Conservation (phyloP, 208 protist species). For the Crithidia fasciculata region DNA sequence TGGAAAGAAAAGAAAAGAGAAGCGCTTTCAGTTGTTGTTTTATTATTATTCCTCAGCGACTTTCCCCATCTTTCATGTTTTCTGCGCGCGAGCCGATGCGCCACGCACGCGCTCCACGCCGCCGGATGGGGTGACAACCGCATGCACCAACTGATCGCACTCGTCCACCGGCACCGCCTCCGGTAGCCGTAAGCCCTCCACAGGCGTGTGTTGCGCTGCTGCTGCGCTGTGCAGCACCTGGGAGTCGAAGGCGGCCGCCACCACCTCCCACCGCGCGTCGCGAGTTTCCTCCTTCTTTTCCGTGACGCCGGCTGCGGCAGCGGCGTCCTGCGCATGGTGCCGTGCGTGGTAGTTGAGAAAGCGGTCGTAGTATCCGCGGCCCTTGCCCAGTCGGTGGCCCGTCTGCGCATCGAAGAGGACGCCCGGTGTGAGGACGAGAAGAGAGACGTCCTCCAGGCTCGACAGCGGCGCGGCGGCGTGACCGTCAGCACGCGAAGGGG, state of each 20-base stretch:
- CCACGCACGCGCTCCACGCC: conserved; percentile 17
- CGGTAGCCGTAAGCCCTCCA: neutral
- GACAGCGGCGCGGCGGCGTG: neutral
- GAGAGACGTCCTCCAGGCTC: conserved; percentile 20
- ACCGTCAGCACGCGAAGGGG: no score
- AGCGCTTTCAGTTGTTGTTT: no score
- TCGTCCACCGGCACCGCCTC: conserved; percentile 18
- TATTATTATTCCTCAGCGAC: no score
- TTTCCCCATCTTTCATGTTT: no score
- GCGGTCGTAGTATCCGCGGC: conserved; percentile 89
- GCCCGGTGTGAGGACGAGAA: conserved; percentile 75
- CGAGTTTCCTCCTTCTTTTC: neutral
- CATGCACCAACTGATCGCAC: conserved; percentile 25
- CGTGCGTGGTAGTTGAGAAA: conserved; percentile 59
- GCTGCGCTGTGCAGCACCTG: conserved; percentile 17
- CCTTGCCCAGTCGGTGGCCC: conserved; percentile 73
- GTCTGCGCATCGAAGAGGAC: conserved; percentile 64
- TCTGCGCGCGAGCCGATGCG: no score
- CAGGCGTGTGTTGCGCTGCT: neutral
- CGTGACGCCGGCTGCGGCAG: neutral
- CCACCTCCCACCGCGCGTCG: conserved; percentile 18
- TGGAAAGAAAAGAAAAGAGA: no score
- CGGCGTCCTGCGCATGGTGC: neutral
- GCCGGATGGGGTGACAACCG: conserved; percentile 18
- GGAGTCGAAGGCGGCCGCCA: conserved; percentile 28